Conservation (phyloP, 768 basidiomycete genomes). For the Candolleomyces aberdarensis region DNA sequence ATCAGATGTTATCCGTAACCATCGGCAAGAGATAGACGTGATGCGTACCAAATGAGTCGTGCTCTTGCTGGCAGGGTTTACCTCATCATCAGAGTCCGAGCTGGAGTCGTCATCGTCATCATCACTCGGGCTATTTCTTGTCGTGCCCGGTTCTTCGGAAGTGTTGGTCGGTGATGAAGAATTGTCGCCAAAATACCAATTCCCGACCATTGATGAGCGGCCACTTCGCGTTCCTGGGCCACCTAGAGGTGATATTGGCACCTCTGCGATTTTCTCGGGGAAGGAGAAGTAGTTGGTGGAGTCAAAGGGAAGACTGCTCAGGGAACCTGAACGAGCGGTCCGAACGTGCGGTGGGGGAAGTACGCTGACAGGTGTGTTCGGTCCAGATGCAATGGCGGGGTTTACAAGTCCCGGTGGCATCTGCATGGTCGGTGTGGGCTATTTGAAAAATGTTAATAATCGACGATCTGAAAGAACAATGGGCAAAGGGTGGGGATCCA, state of each 20-base stretch:
- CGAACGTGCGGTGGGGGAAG: conserved; percentile 7
- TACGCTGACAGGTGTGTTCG: conserved; percentile 10
- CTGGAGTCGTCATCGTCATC: conserved; percentile 43
- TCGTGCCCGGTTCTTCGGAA: conserved; percentile 28
- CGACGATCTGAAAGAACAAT: not conserved
- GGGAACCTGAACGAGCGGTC: conserved; percentile 5
- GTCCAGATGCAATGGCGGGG: conserved; percentile 3
- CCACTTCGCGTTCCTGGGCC: conserved; percentile 1
- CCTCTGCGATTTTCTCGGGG: conserved; percentile 10
- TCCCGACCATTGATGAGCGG: conserved; percentile 1
- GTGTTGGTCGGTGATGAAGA: conserved; percentile 25
- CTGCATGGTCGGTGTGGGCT: not conserved
- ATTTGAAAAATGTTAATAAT: not conserved
- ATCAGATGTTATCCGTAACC: not conserved
- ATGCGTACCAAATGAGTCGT: conserved; percentile 16
- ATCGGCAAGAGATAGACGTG: not conserved
- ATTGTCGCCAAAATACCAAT: conserved; percentile 18
- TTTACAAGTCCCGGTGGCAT: conserved; percentile 4
- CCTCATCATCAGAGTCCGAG: conserved; percentile 39
- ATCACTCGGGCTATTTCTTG: conserved; percentile 43
- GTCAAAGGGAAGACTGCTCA: conserved; percentile 1
- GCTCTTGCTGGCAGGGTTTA: conserved; percentile 10
- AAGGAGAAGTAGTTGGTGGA: not conserved
- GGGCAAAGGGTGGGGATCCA: not conserved
- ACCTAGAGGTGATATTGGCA: not conserved